These are phyloP conservation scores for Ascochyta pisi DNA, from an alignment of 2,329 filamentous ascomycete species.

Conservation along the genomic window DNA sequence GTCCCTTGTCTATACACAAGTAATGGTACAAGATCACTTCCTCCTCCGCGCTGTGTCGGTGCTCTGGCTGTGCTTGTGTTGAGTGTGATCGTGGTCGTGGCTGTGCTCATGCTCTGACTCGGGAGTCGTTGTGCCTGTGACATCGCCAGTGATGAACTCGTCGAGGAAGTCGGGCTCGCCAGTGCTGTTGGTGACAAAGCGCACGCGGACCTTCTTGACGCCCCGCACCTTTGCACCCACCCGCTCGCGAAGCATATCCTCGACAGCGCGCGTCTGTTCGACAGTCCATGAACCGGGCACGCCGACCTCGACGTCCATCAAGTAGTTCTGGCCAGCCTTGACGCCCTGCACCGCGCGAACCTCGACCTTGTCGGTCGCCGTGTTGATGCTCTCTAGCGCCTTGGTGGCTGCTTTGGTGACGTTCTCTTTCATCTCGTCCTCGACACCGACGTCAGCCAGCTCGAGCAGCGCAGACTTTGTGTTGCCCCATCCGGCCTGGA, in stretches of 20 bases:
- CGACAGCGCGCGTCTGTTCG: slow-evolving; percentile 71
- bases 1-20: slow-evolving; percentile 23
- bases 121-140: slow-evolving; percentile 37
- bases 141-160: slow-evolving; percentile 61
- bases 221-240: slow-evolving; percentile 82
- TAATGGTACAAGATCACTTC: slow-evolving; percentile 31
- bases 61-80: slow-evolving; percentile 30
- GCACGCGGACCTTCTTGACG: slow-evolving; percentile 80
- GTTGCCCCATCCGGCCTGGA: slow-evolving; percentile 88
- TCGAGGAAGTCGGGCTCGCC: slow-evolving; percentile 68
- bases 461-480: slow-evolving; percentile 83
- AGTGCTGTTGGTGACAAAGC: slow-evolving; percentile 77
- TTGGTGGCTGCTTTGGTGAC: slow-evolving; percentile 68
- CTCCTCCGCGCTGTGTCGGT: slow-evolving; percentile 21
- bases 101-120: slow-evolving; percentile 41
- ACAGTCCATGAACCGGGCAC: slow-evolving; percentile 81
- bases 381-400: slow-evolving; percentile 49
- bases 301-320: slow-evolving; percentile 86
- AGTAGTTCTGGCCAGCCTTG: slow-evolving; percentile 95
- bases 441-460: slow-evolving; percentile 87
- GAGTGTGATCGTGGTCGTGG: slow-evolving; percentile 38
- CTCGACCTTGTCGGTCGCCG: slow-evolving; percentile 66
- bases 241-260: slow-evolving; percentile 73
- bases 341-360: slow-evolving; percentile 83
- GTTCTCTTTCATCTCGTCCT: slow-evolving; percentile 78